phyloP scores from a whole-genome alignment of 257 asterid genomes.

The Solanum dulcamara region DNA sequence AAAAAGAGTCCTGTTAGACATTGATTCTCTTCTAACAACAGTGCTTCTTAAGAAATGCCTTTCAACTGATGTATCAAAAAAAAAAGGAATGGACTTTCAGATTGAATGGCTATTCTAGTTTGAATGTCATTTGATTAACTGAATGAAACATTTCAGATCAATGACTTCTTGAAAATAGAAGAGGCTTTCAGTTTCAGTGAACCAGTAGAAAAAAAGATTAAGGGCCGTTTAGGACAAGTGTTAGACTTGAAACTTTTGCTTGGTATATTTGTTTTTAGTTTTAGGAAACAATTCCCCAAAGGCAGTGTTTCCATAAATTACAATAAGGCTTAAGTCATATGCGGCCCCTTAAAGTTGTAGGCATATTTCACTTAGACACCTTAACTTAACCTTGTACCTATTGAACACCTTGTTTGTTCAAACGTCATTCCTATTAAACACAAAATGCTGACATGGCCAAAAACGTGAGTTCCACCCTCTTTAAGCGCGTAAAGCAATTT shows the following conservation, averaged over 20 bases:
- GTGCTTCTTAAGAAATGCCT: background rate
- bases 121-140: background rate
- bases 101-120: background rate
- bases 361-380: no score
- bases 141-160: background rate
- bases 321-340: no score
- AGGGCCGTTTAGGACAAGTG: background rate
- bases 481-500: no score
- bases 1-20: background rate
- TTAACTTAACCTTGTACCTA: no score
- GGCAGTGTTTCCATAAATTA: background rate
- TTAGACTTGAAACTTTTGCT: background rate
- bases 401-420: no score
- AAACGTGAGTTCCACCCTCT: no score
- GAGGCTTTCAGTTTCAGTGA: background rate
- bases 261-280: background rate
- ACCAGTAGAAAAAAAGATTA: background rate
- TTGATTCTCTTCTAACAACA: background rate
- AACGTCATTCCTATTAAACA: no score
- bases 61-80: background rate
- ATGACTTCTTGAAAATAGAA: background rate
- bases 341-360: no score
- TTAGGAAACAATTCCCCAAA: background rate
- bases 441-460: no score
- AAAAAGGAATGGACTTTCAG: background rate